phyloP scores from a whole-genome alignment of 495 filamentous ascomycete species.

The Hapsidospora chrysogenum region DNA sequence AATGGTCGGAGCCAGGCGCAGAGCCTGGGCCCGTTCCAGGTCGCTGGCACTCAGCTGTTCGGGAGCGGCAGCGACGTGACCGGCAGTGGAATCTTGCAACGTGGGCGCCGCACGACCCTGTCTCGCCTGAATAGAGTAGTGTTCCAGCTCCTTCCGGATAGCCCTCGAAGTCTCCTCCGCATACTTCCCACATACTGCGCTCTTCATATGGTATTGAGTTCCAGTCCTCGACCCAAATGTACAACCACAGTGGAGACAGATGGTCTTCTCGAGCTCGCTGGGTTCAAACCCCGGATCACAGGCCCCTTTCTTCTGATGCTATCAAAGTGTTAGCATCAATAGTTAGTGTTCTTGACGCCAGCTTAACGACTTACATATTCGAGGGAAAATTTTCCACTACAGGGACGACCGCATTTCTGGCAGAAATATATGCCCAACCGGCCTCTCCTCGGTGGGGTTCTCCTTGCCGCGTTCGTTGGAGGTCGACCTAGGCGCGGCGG shows the following conservation, averaged over 20 bases:
- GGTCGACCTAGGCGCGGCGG: too few species aligned
- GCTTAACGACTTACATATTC: slow-evolving; percentile 24
- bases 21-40: too few species aligned
- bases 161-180: background rate
- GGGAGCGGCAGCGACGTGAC: too few species aligned
- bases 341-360: too few species aligned
- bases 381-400: too few species aligned
- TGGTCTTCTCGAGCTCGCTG: slow-evolving; percentile 12
- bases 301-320: slow-evolving; percentile 22
- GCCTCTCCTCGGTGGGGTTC: background rate
- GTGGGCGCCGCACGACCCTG: too few species aligned
- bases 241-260: slow-evolving; percentile 22
- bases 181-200: slow-evolving; percentile 16
- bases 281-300: slow-evolving; percentile 16
- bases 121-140: background rate
- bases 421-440: slow-evolving; percentile 6
- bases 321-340: too few species aligned
- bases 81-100: too few species aligned
- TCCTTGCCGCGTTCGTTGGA: too few species aligned
- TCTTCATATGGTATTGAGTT: slow-evolving; percentile 15
- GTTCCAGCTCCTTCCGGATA: background rate
- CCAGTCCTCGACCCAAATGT: slow-evolving; percentile 17
- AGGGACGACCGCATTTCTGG: slow-evolving; percentile 19
- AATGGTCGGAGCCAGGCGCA: too few species aligned
- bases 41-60: too few species aligned